phyloP scores from a whole-genome alignment of 352 stramenopile species.

The Thalassiosira mediterranea region DNA sequence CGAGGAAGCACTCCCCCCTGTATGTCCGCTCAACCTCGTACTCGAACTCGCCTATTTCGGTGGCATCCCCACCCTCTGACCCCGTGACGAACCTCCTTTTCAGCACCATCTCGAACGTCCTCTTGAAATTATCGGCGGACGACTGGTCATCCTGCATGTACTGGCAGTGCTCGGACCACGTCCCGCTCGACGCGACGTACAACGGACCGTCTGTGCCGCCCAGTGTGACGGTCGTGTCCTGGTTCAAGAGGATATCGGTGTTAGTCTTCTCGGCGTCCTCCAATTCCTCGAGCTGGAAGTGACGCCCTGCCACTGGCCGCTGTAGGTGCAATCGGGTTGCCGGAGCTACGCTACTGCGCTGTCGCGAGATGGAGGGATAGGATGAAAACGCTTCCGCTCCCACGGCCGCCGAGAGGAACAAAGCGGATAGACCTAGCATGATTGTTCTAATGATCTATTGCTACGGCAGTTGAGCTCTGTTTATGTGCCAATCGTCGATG shows the following conservation, averaged over 20 bases:
- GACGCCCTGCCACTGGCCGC: too few relatives aligned
- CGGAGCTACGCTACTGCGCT: too few relatives aligned
- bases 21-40: slow-evolving; percentile 27
- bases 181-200: slow-evolving; percentile 30
- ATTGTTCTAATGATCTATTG: too few relatives aligned
- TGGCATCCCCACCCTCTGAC: slow-evolving; percentile 7
- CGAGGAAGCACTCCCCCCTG: slow-evolving; percentile 12
- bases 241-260: slow-evolving; percentile 59
- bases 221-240: slow-evolving; percentile 49
- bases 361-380: too few relatives aligned
- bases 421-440: too few relatives aligned
- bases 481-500: too few relatives aligned
- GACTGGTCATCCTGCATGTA: too few relatives aligned
- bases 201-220: slow-evolving; percentile 58
- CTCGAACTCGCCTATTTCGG: slow-evolving; percentile 31
- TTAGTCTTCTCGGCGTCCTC: slow-evolving; percentile 57
- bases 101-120: slow-evolving; percentile 22
- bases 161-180: slow-evolving; percentile 10
- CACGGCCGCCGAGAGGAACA: too few relatives aligned
- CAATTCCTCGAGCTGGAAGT: slow-evolving; percentile 61
- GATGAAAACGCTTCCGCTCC: too few relatives aligned
- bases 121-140: background rate
- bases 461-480: too few relatives aligned
- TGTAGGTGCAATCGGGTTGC: too few relatives aligned
- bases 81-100: slow-evolving; percentile 18